Evolutionary conservation across 495 filamentous ascomycete species (phyloP), one percentile per base, ranked within the genome.

Genomic region (Aspergillus bridgeri): DNA sequence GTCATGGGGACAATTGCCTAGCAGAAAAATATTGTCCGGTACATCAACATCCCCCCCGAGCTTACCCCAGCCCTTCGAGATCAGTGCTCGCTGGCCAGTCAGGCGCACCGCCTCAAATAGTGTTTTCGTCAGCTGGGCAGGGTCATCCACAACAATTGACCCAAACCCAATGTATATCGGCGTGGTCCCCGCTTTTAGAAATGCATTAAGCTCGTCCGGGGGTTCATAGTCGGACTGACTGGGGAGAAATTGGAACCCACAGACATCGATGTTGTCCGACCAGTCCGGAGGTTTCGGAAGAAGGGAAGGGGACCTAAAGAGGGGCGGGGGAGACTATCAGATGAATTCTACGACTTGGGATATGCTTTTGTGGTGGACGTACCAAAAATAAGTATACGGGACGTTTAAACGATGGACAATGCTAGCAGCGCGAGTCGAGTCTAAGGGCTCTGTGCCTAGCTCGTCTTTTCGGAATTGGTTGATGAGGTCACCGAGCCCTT

Each of bases 91-190:
- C 5, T 85, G 80, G 18, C 88, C 88, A 3, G 81, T 74, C 47
- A 73, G 71, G 48, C 79, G 73, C 17, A 90, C 76, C 2, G 86
- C 88, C 19, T 88, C 80, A 49, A 91, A 86, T 13, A 92, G 83
- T 47, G 81, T 75, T 33, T 73, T 72, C 0, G 87, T 90, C 58
- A 92, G 76, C 6, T 68, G 74, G 55, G 84, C 73, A 0, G 88
- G 86, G 57, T 90, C 82, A 53, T 89, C 87, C 5, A 91, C 84
- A 2, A 91, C 87, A 25, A 91, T 91, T 9, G 86, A 89, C 0
- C 88, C 88, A 63, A 91, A 91, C 1, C 88, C 88, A 53, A 91
- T 87, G 59, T 91, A 91, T 0, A 91, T 76, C 0, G 89, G 89
- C 17, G 86, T 81, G 9, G 84, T 81, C 0, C 86, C 86, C 8